Conservation (phyloP, 108 stramenopile genomes). For the Seminavis robusta region DNA sequence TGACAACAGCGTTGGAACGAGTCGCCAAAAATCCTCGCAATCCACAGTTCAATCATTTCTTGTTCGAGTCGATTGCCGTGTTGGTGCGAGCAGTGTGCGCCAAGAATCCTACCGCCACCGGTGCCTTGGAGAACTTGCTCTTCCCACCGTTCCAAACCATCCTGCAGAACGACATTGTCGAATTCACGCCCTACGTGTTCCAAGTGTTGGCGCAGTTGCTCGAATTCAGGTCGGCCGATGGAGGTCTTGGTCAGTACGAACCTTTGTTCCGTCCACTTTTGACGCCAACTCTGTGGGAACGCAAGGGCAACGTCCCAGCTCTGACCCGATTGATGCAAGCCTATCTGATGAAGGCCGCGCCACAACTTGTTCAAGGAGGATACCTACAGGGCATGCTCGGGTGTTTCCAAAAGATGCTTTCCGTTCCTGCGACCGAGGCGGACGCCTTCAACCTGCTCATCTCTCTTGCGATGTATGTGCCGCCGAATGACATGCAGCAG, state of each 20-base stretch:
- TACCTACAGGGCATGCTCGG: slow-evolving; percentile 51
- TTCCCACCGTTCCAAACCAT: slow-evolving; percentile 92
- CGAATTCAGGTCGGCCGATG: slow-evolving; percentile 68
- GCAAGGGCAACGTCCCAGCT: slow-evolving; percentile 94
- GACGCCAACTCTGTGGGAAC: slow-evolving; percentile 86
- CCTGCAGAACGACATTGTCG: slow-evolving; percentile 89
- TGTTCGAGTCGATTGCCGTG: slow-evolving; percentile 96
- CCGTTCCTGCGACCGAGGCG: slow-evolving; percentile 63
- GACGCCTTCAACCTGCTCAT: slow-evolving; percentile 78
- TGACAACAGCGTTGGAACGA: slow-evolving; percentile 72
- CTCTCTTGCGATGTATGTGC: slow-evolving; percentile 58
- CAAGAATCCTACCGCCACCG: slow-evolving; percentile 53
- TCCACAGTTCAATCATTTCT: slow-evolving; percentile 96
- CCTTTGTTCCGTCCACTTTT: slow-evolving; percentile 84
- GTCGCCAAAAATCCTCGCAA: slow-evolving; percentile 95
- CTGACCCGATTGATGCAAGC: slow-evolving; percentile 83
- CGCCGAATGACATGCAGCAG: slow-evolving; percentile 43
- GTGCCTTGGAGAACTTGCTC: slow-evolving; percentile 81
- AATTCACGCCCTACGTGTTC: slow-evolving; percentile 98
- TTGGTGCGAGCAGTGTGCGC: slow-evolving; percentile 79
- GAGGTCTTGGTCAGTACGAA: slow-evolving; percentile 75
- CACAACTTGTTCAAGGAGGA: slow-evolving; percentile 45
- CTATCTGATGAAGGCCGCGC: slow-evolving; percentile 78
- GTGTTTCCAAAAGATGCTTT: slow-evolving; percentile 89
- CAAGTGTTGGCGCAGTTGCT: slow-evolving; percentile 95